A percentile compares a stretch with the other conserved stretches of the same genome.
phyloP scores from a whole-genome alignment of 306 rosid genomes.

The Casuarina equisetifolia region DNA sequence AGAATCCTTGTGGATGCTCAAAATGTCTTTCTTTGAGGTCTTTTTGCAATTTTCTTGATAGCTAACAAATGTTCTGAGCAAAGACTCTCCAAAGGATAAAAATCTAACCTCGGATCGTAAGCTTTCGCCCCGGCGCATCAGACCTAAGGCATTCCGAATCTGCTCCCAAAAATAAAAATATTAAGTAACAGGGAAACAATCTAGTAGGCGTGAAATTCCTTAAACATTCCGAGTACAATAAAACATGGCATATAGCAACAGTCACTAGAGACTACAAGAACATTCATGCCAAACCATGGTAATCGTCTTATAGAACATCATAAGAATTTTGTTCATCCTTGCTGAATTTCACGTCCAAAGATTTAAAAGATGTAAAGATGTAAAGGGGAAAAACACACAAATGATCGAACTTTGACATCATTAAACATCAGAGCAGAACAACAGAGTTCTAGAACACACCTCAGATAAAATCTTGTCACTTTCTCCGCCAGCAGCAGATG shows the following conservation, averaged over 20 bases:
- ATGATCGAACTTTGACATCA: neutral
- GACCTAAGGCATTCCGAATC: slow-evolving; percentile 88
- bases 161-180: slow-evolving; percentile 40
- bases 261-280: no score
- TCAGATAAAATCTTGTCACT: slow-evolving; percentile 82
- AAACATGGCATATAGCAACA: no score
- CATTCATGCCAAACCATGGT: neutral
- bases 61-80: neutral
- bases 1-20: neutral
- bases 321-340: neutral
- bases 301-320: neutral
- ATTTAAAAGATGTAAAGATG: no score
- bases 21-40: neutral
- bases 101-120: slow-evolving; percentile 84
- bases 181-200: neutral
- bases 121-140: slow-evolving; percentile 84
- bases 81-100: slow-evolving; percentile 15
- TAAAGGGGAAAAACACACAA: neutral
- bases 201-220: neutral
- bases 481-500: slow-evolving; percentile 73
- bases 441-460: slow-evolving; percentile 53
- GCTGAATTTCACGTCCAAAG: neutral
- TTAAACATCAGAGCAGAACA: slow-evolving; percentile 11
- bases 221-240: no score
- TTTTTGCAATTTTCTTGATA: neutral